Base-by-base conservation (phyloP, 345 rosid genomes). In the Passiflora organensis region DNA sequence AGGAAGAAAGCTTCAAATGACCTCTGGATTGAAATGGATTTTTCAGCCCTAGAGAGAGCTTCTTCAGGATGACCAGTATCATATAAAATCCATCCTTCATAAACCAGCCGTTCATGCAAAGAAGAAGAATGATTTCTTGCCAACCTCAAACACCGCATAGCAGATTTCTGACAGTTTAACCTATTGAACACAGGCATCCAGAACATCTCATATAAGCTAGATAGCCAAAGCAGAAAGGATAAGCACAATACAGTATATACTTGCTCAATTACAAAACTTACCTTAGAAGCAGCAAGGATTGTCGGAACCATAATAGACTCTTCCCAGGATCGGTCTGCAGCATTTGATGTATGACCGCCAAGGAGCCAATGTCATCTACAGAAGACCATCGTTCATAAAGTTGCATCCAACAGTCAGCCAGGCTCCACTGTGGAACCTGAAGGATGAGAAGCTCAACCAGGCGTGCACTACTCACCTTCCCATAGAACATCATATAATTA, bases 1-100 rank as follows among this genome's bases (percentile, higher is more conserved):
- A 91, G 89, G 65, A 91, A 88, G 79, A 81, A 84, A 23, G 94
- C 95, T 79, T 93, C 96, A 66, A 93, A 93, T 11, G 95, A 86
- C 58, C 94, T 77, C 22, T 86, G 82, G 38, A 76, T 73, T 37
- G 72, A 71, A 73, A 93, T 80, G 55, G 99, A 84, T 51, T 84
- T 78, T 70, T 86, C 94, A 18, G 94, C 89, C 68, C 70, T 84
- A 1, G 77, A 48, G 36, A 93, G 87, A 58, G 95, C 95, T 80
- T 88, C 89, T 55, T 82, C 86, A 5, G 74, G 79, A 62, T 88
- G 64, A 39, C 94, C 94, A 45, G 81, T 77, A 72, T 93, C 99
- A 12, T 84, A 93, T 39, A 93, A 70, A 61, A 93, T 81, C 99
- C 99, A 93, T 39, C 96, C 99, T 73, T 93, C 96, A 43, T 93